Evolutionary conservation across 106 monocot genomes (phyloP).

Genomic region (Hemerocallis citrina): DNA sequence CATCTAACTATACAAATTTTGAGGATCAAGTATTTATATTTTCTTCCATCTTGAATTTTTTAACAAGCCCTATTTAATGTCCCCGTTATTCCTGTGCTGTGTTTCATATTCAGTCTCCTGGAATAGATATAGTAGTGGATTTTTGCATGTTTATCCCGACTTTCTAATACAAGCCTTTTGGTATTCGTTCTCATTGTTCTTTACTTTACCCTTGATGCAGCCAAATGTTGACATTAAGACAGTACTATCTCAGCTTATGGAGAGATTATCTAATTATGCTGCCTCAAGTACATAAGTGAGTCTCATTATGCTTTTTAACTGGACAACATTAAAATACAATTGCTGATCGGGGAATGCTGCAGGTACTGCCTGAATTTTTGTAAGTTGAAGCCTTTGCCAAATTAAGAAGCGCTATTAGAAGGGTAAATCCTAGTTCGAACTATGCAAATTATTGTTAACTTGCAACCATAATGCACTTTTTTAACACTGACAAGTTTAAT

Average conservation of each 20-base stretch:
- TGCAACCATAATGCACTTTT: background rate
- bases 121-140: no score
- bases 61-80: no score
- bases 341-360: background rate
- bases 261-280: slow-evolving; percentile 97
- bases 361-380: slow-evolving; percentile 88
- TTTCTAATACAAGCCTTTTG: background rate
- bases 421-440: slow-evolving; percentile 53
- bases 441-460: background rate
- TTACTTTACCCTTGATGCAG: slow-evolving; percentile 29
- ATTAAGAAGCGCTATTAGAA: slow-evolving; percentile 87
- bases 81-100: no score
- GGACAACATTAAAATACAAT: background rate
- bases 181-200: background rate
- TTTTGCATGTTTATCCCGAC: no score
- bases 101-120: no score
- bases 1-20: no score
- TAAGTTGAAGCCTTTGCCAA: slow-evolving; percentile 99
- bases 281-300: slow-evolving; percentile 85
- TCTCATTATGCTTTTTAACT: background rate
- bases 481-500: background rate
- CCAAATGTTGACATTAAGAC: slow-evolving; percentile 93
- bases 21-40: no score
- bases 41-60: no score
- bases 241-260: slow-evolving; percentile 92